Evolutionary conservation across 495 filamentous ascomycete genomes (phyloP).

Genomic region (Penicillium atrosanguineum): DNA sequence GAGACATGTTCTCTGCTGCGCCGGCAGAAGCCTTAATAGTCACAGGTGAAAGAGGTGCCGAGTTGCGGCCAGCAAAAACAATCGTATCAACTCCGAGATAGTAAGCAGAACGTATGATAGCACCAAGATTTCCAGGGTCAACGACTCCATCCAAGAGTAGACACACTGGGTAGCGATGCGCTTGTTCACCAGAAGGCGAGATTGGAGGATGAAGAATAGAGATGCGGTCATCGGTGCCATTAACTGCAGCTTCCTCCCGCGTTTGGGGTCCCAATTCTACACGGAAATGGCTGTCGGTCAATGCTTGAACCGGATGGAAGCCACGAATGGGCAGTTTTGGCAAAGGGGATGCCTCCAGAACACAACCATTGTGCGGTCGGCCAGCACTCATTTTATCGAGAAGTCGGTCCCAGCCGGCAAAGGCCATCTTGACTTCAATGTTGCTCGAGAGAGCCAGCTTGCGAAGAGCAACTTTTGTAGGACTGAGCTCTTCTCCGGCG

Average conservation of each 20-base stretch:
- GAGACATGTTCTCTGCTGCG: slow-evolving; percentile 71
- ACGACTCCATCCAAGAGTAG: slow-evolving; percentile 80
- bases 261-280: slow-evolving; percentile 66
- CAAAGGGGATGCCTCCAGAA: slow-evolving; percentile 83
- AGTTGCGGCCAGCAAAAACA: slow-evolving; percentile 61
- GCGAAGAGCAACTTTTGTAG: slow-evolving; percentile 46
- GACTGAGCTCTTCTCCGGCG: slow-evolving; percentile 38
- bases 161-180: slow-evolving; percentile 66
- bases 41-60: slow-evolving; percentile 69
- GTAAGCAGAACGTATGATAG: slow-evolving; percentile 79
- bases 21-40: slow-evolving; percentile 85
- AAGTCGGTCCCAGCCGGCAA: slow-evolving; percentile 55
- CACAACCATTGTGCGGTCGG: slow-evolving; percentile 87
- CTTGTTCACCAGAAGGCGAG: slow-evolving; percentile 11
- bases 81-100: slow-evolving; percentile 83
- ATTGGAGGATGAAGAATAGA: slow-evolving; percentile 28
- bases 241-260: slow-evolving; percentile 66
- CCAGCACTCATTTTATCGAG: slow-evolving; percentile 80
- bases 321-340: slow-evolving; percentile 67
- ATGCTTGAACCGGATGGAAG: slow-evolving; percentile 47
- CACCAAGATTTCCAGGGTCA: slow-evolving; percentile 87
- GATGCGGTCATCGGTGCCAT: slow-evolving; percentile 52
- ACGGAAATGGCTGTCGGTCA: slow-evolving; percentile 45
- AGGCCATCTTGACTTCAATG: slow-evolving; percentile 53
- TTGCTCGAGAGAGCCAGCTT: slow-evolving; percentile 56